phyloP scores from a whole-genome alignment of 768 basidiomycete genomes.

The Pleurotus djamor region DNA sequence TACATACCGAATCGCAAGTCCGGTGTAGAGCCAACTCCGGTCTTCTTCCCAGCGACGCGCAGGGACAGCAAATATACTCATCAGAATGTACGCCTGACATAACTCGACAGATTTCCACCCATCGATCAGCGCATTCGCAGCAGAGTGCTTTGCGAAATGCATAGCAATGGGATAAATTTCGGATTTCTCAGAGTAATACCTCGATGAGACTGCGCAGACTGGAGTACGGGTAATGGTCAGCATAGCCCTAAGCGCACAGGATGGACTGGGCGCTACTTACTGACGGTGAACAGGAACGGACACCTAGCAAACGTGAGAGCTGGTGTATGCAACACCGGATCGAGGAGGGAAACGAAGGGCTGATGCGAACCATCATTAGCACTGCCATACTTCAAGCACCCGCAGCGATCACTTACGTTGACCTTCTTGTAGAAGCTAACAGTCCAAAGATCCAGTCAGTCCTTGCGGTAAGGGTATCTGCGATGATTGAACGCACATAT shows the following conservation, averaged over 20 bases:
- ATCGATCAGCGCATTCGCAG: conserved; percentile 76
- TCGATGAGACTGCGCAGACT: conserved; percentile 87
- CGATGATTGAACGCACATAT: conserved; percentile 54
- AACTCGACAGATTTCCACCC: conserved; percentile 87
- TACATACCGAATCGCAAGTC: conserved; percentile 73
- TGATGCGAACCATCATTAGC: conserved; percentile 13
- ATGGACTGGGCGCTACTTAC: conserved; percentile 38
- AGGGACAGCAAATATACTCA: conserved; percentile 80
- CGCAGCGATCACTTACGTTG: conserved; percentile 48
- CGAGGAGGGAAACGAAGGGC: conserved; percentile 75
- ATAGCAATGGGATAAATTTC: conserved; percentile 87
- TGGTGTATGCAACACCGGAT: conserved; percentile 79
- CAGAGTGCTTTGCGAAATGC: conserved; percentile 85
- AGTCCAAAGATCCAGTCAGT: background rate
- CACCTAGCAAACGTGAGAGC: conserved; percentile 78
- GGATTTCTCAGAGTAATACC: conserved; percentile 76
- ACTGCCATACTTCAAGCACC: background rate
- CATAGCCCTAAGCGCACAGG: background rate
- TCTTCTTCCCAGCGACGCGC: conserved; percentile 89
- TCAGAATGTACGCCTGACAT: conserved; percentile 88
- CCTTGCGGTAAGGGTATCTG: background rate
- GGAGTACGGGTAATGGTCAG: background rate
- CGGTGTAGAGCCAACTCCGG: conserved; percentile 86
- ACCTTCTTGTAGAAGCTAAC: conserved; percentile 67
- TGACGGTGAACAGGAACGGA: conserved; percentile 88